phyloP scores from a whole-genome alignment of 2,329 filamentous ascomycete genomes.

The Stromatinia cepivora region DNA sequence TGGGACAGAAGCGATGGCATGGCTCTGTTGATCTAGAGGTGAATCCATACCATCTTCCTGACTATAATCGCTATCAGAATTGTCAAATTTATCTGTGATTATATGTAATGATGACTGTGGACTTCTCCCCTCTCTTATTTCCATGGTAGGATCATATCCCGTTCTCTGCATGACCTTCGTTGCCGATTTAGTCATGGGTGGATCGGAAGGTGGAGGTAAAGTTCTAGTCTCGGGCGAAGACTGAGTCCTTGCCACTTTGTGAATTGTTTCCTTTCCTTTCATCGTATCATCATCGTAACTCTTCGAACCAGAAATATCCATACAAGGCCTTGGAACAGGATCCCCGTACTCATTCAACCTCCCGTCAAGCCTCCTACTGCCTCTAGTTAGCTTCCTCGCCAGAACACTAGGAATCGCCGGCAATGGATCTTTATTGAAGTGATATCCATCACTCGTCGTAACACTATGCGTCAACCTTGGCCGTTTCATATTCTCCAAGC shows the following conservation, averaged over 20 bases:
- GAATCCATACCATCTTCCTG: constrained; percentile 3
- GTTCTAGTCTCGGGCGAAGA: constrained; percentile 17
- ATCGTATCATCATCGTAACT: background rate
- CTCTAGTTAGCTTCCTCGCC: background rate
- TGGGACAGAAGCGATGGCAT: constrained; percentile 1
- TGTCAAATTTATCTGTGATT: constrained; percentile 19
- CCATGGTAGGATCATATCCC: constrained; percentile 27
- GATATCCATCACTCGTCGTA: background rate
- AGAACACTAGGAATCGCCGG: background rate
- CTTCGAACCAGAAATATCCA: background rate
- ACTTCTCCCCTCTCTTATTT: constrained; percentile 3
- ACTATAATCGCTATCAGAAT: constrained; percentile 19
- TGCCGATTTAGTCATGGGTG: constrained; percentile 27
- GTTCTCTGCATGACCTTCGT: constrained; percentile 33
- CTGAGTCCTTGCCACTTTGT: background rate
- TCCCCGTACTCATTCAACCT: constrained; percentile 16
- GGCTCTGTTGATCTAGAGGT: background rate
- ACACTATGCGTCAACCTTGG: background rate
- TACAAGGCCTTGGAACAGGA: constrained; percentile 13
- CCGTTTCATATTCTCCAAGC: background rate
- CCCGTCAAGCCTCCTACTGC: constrained; percentile 21
- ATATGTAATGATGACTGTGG: constrained; percentile 9
- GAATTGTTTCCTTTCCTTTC: background rate
- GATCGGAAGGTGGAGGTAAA: background rate
- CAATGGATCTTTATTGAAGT: background rate